phyloP scores from a whole-genome alignment of 257 asterid genomes.

The Solanum sparsipilum region DNA sequence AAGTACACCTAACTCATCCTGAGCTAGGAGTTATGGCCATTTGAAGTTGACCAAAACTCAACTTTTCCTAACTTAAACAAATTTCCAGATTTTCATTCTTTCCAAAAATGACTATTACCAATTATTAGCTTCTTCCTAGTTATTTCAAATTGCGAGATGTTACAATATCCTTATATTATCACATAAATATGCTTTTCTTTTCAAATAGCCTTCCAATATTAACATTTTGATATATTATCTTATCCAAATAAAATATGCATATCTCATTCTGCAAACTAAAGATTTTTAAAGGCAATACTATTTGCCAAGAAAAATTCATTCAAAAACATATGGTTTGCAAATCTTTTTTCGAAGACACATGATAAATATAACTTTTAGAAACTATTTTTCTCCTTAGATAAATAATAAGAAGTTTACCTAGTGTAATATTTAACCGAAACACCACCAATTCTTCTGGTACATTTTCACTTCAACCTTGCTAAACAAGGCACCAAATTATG shows the following conservation, averaged over 20 bases:
- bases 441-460: background rate
- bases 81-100: too few relatives aligned
- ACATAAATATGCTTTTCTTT: background rate
- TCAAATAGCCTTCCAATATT: background rate
- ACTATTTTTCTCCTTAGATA: background rate
- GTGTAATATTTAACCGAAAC: background rate
- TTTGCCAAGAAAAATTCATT: background rate
- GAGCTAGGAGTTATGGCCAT: too few relatives aligned
- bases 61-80: too few relatives aligned
- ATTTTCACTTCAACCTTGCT: background rate
- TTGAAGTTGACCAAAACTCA: too few relatives aligned
- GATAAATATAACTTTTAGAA: too few relatives aligned
- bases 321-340: background rate
- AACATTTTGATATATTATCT: background rate
- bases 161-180: background rate
- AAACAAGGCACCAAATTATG: too few relatives aligned
- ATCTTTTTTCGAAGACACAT: too few relatives aligned
- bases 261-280: background rate
- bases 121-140: too few relatives aligned
- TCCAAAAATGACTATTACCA: too few relatives aligned
- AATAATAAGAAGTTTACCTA: background rate
- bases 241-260: background rate
- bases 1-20: too few relatives aligned
- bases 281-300: background rate
- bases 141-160: too few relatives aligned